A percentile compares a stretch with the other conserved stretches of the same genome.
Conservation (phyloP, 305 asterid species). For the Striga hermonthica region DNA sequence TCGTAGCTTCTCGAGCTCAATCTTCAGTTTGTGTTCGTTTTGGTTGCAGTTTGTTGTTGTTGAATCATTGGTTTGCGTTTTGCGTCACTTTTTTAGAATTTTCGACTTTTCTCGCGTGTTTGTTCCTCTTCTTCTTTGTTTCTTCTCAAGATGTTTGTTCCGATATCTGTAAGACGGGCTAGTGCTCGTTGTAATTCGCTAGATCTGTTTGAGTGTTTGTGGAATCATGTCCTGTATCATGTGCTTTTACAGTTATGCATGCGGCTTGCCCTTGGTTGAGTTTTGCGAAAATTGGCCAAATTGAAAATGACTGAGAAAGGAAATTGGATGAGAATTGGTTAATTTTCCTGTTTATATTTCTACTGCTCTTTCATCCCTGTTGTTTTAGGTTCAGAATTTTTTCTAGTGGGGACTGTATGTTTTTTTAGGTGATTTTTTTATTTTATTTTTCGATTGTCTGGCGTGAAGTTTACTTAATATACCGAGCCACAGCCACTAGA, state of each 20-base stretch:
- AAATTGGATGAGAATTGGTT: not conserved
- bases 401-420: not conserved
- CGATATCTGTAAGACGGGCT: too few species aligned
- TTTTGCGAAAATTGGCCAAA: not conserved
- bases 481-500: not conserved
- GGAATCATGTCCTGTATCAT: too few species aligned
- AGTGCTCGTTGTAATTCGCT: too few species aligned
- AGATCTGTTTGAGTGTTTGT: too few species aligned
- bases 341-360: constrained; percentile 3
- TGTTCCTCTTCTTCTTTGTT: not conserved
- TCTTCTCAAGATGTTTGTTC: too few species aligned
- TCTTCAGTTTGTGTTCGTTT: constrained; percentile 1
- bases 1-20: constrained; percentile 18
- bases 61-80: constrained; percentile 37
- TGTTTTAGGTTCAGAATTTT: constrained; percentile 1
- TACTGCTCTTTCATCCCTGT: not conserved
- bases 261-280: not conserved
- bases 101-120: not conserved
- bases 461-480: not conserved
- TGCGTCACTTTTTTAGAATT: constrained; percentile 8
- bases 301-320: not conserved
- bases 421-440: constrained; percentile 4
- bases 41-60: not conserved
- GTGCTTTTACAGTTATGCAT: too few species aligned
- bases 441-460: not conserved